Evolutionary conservation across 78 protist species (phyloP).

Genomic region (Chrysochromulina parva): DNA sequence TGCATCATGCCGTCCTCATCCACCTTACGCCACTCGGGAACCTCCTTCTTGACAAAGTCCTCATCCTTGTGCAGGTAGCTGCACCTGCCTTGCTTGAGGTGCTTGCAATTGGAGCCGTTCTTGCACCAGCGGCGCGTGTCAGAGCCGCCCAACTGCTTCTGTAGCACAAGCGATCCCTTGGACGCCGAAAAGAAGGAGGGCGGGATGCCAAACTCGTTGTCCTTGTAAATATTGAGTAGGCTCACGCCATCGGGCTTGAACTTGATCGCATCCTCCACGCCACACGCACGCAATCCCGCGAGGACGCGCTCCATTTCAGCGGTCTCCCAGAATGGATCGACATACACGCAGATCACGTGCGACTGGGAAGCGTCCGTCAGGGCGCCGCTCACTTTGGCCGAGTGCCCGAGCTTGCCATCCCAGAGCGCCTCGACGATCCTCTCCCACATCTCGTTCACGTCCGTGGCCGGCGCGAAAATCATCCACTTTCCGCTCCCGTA

Average conservation of each 20-base stretch:
- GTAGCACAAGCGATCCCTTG: background rate
- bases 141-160: too few species aligned
- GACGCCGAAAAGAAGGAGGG: background rate
- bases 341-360: background rate
- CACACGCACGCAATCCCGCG: background rate
- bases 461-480: background rate
- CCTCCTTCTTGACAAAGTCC: too few species aligned
- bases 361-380: background rate
- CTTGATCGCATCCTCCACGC: background rate
- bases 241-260: background rate
- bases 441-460: background rate
- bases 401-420: background rate
- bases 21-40: too few species aligned
- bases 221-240: background rate
- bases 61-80: too few species aligned
- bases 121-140: too few species aligned
- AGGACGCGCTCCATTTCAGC: too few species aligned
- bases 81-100: too few species aligned
- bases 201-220: background rate
- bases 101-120: too few species aligned
- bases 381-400: background rate
- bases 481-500: background rate
- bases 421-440: background rate
- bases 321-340: background rate
- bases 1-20: too few species aligned